Base-by-base conservation (phyloP, 1,139 yeast genomes). In the Candida sp. region DNA sequence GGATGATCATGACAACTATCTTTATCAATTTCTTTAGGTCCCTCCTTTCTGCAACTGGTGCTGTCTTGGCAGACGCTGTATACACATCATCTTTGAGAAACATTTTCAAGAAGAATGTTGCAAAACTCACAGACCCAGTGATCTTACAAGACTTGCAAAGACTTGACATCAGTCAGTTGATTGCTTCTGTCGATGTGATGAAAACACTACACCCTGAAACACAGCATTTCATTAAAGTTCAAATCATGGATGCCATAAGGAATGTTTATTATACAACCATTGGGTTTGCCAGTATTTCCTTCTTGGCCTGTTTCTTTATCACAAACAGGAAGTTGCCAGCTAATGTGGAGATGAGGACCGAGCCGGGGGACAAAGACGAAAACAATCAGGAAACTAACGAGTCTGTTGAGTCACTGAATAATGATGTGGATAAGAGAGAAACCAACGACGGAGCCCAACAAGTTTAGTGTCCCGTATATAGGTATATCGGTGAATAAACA, bases 1-100 rank as follows among this genome's bases (percentile, higher is more conserved):
- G 72, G 9, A 62, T 65, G 27, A 75, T 76, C 44, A 59, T 73
- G 67, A 63, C 76, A 5, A 73, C 78, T 3, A 62, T 74, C 4
- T 66, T 67, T 45, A 38, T 70, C 28, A 68, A 67, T 53, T 72
- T 73, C 52, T 51, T 54, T 26, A 69, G 78, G 56, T 59, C 71
- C 1, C 54, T 74, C 17, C 68, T 69, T 8, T 54, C 58, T 6
- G 74, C 78, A 4, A 35, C 73, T 32, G 64, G 71, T n/a, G 62
- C 71, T 9, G 65, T 66, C 46, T 60, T 75, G 48, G 68, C 73
- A 22, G 73, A 73, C 52, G 67, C 73, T 1, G 69, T 68, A 5
- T 74, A 72, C 58, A 58, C 67, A n/a, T 46, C 75, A 0, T 56
- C 76, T 1, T 63, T 71, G 43, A 57, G 57, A 17, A 66, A 66